These are phyloP conservation scores for Nigrograna mackinnonii DNA, from an alignment of 2,329 filamentous ascomycete species.

Conservation along the genomic window DNA sequence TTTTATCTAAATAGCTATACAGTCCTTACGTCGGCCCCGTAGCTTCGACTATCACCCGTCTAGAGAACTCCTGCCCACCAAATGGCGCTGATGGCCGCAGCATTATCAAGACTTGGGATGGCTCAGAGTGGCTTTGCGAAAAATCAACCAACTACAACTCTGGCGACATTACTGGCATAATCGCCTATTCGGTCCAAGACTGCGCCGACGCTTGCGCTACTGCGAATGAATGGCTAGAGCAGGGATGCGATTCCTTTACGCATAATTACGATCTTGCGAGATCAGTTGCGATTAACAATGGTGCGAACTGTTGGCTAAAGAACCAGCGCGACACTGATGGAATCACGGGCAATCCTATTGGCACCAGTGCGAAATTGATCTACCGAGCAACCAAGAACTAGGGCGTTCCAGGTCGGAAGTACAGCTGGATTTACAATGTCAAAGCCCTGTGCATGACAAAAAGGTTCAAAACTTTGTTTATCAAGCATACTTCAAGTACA, in stretches of 20 bases:
- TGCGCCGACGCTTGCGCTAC: conserved; percentile 4
- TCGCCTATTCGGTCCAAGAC: conserved; percentile 1
- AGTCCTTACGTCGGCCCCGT: too few species aligned
- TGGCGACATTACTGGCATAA: conserved; percentile 4
- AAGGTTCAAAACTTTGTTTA: too few species aligned
- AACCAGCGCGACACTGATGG: neutral
- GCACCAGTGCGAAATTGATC: too few species aligned
- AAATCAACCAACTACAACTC: conserved; percentile 1
- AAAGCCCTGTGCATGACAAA: too few species aligned
- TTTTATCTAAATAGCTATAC: too few species aligned
- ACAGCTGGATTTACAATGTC: too few species aligned
- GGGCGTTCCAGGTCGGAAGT: too few species aligned
- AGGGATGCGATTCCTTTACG: conserved; percentile 2
- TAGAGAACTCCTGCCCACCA: neutral
- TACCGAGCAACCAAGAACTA: too few species aligned
- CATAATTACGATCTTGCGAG: conserved; percentile 1
- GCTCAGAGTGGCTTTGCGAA: neutral
- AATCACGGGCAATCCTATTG: too few species aligned
- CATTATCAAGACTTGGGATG: conserved; percentile 6
- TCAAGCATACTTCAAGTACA: too few species aligned
- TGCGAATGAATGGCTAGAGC: neutral
- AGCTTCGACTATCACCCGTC: neutral
- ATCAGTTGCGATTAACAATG: conserved; percentile 2
- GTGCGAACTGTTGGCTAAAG: conserved; percentile 2
- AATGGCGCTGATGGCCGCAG: too few species aligned